Evolutionary conservation across 2,329 filamentous ascomycete species (phyloP).

Genomic region (Myriosclerotinia curreyana): DNA sequence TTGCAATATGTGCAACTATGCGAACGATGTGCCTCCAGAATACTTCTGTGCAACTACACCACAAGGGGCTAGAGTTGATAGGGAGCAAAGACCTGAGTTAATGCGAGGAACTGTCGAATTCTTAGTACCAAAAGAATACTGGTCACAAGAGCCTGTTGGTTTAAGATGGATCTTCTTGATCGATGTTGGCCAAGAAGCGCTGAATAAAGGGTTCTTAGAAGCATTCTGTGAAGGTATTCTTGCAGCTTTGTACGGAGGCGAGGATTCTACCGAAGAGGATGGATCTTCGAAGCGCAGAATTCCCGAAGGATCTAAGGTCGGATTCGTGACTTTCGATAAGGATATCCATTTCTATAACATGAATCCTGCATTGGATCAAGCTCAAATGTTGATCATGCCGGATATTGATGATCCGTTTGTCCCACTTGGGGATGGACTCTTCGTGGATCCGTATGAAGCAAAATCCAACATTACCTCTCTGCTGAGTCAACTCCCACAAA

Average conservation of each 20-base stretch:
- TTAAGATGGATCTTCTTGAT: constrained; percentile 87
- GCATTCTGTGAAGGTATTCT: constrained; percentile 88
- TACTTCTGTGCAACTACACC: constrained; percentile 92
- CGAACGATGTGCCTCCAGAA: constrained; percentile 87
- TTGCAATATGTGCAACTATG: constrained; percentile 96
- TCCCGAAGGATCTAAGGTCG: constrained; percentile 79
- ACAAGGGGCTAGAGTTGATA: constrained; percentile 80
- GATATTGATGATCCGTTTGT: constrained; percentile 97
- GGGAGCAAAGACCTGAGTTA: constrained; percentile 84
- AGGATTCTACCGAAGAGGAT: constrained; percentile 48
- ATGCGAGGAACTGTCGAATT: constrained; percentile 93
- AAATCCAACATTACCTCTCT: constrained; percentile 84
- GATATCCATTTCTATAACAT: constrained; percentile 98
- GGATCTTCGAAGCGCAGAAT: constrained; percentile 56
- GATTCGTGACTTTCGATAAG: constrained; percentile 93
- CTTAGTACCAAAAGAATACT: constrained; percentile 96
- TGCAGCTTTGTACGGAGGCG: constrained; percentile 75
- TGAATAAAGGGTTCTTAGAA: constrained; percentile 86
- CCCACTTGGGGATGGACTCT: constrained; percentile 84
- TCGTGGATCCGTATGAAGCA: constrained; percentile 90
- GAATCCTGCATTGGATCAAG: constrained; percentile 72
- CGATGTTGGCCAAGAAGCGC: constrained; percentile 87
- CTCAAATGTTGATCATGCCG: constrained; percentile 98
- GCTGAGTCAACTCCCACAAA: constrained; percentile 74
- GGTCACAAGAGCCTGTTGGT: constrained; percentile 89